These are phyloP conservation scores for Aquanectria penicillioides DNA, from an alignment of 2,329 filamentous ascomycete species.

Conservation along the genomic window DNA sequence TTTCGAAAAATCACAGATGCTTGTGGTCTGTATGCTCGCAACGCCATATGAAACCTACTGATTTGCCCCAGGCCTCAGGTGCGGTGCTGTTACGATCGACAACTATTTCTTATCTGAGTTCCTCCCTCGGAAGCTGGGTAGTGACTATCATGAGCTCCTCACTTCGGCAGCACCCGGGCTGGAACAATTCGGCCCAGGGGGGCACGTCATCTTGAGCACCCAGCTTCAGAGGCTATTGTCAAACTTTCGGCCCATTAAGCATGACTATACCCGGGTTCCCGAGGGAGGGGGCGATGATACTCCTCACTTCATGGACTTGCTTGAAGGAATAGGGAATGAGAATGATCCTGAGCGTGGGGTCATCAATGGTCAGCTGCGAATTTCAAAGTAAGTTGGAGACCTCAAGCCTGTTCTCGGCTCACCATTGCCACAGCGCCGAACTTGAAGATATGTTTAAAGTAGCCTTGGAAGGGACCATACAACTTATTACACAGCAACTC, in stretches of 20 bases:
- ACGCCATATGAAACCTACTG: no score
- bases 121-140: slow-evolving; percentile 9
- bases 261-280: slow-evolving; percentile 13
- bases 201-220: slow-evolving; percentile 6
- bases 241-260: slow-evolving; percentile 19
- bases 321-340: not conserved
- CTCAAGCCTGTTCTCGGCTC: no score
- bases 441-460: slow-evolving; percentile 19
- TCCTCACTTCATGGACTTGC: slow-evolving; percentile 5
- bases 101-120: slow-evolving; percentile 19
- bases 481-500: slow-evolving; percentile 19
- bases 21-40: slow-evolving; percentile 9
- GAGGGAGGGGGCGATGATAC: not conserved
- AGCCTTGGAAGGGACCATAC: slow-evolving; percentile 14
- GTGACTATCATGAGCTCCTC: not conserved
- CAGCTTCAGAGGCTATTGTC: slow-evolving; percentile 15
- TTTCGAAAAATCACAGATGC: slow-evolving; percentile 10
- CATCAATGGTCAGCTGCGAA: slow-evolving; percentile 18
- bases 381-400: not conserved
- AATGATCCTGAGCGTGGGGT: slow-evolving; percentile 13
- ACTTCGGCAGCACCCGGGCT: not conserved
- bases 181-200: slow-evolving; percentile 3
- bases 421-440: not conserved
- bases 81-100: slow-evolving; percentile 21
- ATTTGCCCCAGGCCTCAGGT: slow-evolving; percentile 7